These are phyloP conservation scores for Blastobotrys capitulatus DNA, from an alignment of 1,139 yeast genomes.

Conservation along the genomic window DNA sequence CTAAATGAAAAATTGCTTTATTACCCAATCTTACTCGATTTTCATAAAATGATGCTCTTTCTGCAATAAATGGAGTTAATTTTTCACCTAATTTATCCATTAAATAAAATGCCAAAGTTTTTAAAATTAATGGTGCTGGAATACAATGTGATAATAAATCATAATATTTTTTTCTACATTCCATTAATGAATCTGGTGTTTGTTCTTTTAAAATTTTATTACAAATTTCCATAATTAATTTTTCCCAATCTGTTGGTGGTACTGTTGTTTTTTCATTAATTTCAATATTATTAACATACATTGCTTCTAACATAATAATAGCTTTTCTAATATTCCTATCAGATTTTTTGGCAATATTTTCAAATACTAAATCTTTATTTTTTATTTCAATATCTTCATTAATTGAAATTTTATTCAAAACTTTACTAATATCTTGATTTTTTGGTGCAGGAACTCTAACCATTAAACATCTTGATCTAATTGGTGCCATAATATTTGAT, in stretches of 20 bases:
- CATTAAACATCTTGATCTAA: constrained; percentile 83
- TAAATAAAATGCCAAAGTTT: constrained; percentile 57
- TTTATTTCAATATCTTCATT: constrained; percentile 51
- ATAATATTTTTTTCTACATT: constrained; percentile 68
- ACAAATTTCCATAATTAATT: constrained; percentile 63
- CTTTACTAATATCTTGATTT: constrained; percentile 47
- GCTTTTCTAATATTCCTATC: constrained; percentile 75
- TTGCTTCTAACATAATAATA: constrained; percentile 74
- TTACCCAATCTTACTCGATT: constrained; percentile 83
- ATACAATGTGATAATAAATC: constrained; percentile 90
- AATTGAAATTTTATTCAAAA: constrained; percentile 50
- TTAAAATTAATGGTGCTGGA: constrained; percentile 75
- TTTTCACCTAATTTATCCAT: constrained; percentile 40
- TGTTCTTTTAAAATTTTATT: constrained; percentile 53
- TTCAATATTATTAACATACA: constrained; percentile 56
- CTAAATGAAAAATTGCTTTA: constrained; percentile 89
- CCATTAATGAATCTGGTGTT: constrained; percentile 58
- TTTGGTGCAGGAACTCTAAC: constrained; percentile 84
- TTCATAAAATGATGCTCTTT: constrained; percentile 69
- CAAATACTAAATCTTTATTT: constrained; percentile 36
- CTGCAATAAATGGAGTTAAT: constrained; percentile 51
- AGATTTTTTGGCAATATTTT: constrained; percentile 49
- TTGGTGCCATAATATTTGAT: constrained; percentile 88
- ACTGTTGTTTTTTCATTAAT: constrained; percentile 35
- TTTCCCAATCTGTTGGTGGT: constrained; percentile 81